These are phyloP conservation scores for Colletotrichum siamense DNA, from an alignment of 2,329 filamentous ascomycete species.

Conservation along the genomic window DNA sequence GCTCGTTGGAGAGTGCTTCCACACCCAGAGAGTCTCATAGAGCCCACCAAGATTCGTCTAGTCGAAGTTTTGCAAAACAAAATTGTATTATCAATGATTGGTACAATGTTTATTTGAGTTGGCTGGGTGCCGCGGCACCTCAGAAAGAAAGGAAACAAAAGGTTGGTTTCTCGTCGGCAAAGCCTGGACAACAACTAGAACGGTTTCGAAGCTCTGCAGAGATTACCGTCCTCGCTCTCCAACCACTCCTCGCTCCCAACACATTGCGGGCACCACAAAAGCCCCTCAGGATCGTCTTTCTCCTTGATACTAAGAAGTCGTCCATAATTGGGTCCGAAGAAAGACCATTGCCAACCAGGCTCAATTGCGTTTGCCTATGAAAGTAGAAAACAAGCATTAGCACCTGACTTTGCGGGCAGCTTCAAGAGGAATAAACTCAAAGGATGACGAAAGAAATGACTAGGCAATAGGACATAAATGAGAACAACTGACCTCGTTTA, in stretches of 20 bases:
- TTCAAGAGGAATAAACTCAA: too few relatives aligned
- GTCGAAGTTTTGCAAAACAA: not conserved
- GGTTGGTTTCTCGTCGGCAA: not conserved
- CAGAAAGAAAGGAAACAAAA: not conserved
- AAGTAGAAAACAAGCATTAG: not conserved
- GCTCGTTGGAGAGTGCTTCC: not conserved
- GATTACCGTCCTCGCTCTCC: not conserved
- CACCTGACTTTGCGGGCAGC: not conserved
- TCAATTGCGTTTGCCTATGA: not conserved
- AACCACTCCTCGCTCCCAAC: not conserved
- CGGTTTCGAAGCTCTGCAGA: not conserved
- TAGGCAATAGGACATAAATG: not conserved
- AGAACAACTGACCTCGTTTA: not conserved
- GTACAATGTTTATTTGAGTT: not conserved
- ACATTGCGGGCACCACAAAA: not conserved
- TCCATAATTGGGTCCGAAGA: constrained; percentile 33
- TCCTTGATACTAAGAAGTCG: constrained; percentile 31
- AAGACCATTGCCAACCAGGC: constrained; percentile 29
- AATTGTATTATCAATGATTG: not conserved
- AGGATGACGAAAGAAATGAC: not conserved
- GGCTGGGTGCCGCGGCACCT: not conserved
- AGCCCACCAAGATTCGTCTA: not conserved
- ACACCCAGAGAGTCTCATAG: not conserved
- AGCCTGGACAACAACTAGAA: not conserved
- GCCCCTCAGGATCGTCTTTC: constrained; percentile 29